Conservation (phyloP, 2,329 filamentous ascomycete genomes). For the Xylaria polymorpha region DNA sequence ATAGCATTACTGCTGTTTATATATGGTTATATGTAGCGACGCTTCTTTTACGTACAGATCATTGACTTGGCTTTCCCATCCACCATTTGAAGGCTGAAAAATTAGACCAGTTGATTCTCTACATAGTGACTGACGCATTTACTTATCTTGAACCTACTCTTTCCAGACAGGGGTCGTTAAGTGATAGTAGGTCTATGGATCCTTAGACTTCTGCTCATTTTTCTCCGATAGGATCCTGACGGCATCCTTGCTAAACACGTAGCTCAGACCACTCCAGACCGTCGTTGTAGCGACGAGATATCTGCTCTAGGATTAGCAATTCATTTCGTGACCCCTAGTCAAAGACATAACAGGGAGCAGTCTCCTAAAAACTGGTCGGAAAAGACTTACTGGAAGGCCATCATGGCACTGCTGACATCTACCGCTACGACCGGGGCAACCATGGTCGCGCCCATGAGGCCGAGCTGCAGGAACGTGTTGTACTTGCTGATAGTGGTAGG, state of each 20-base stretch:
- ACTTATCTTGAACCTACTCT: background rate
- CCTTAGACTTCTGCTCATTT: conserved; percentile 42
- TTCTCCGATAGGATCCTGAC: conserved; percentile 78
- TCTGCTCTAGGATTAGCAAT: conserved; percentile 60
- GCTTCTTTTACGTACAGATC: conserved; percentile 7
- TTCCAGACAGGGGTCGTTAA: background rate
- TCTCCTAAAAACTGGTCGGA: background rate
- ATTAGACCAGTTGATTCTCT: background rate
- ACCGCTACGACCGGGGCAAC: conserved; percentile 79
- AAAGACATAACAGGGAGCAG: background rate
- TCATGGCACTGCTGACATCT: conserved; percentile 66
- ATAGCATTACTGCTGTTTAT: background rate
- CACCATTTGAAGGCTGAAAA: background rate
- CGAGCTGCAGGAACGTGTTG: conserved; percentile 92
- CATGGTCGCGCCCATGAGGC: conserved; percentile 85
- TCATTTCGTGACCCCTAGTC: background rate
- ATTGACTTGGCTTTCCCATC: background rate
- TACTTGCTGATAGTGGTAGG: conserved; percentile 88
- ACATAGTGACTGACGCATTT: background rate
- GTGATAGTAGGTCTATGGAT: conserved; percentile 8
- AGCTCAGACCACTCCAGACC: conserved; percentile 92
- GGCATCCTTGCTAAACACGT: conserved; percentile 89
- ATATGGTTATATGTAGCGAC: conserved; percentile 9
- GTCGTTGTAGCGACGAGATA: conserved; percentile 90
- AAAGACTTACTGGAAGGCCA: conserved; percentile 71